Evolutionary conservation across 306 rosid species (phyloP).

Genomic region (Urtica urens): DNA sequence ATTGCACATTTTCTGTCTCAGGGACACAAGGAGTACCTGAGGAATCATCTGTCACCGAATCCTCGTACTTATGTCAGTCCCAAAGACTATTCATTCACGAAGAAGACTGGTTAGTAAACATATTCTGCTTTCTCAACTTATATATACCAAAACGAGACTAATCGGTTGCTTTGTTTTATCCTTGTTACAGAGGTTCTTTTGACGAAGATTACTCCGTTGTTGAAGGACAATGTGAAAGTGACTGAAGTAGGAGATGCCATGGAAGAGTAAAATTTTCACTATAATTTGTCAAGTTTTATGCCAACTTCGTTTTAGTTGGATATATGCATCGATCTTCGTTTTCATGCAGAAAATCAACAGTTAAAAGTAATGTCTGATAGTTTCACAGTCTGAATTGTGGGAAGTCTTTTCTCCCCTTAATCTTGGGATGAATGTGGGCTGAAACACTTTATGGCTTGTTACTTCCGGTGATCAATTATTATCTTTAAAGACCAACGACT

Average conservation of each 20-base stretch:
- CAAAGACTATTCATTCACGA: conserved; percentile 51
- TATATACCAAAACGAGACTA: too few species aligned
- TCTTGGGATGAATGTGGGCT: too few species aligned
- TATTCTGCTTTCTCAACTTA: not conserved
- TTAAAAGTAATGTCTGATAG: too few species aligned
- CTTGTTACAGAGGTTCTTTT: conserved; percentile 62
- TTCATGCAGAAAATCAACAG: too few species aligned
- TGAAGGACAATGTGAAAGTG: conserved; percentile 51
- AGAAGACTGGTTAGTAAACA: conserved; percentile 66
- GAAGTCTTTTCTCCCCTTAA: too few species aligned
- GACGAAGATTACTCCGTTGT: conserved; percentile 71
- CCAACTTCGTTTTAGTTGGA: too few species aligned
- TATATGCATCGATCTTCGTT: too few species aligned
- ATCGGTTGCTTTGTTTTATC: conserved; percentile 2
- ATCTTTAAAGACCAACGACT: too few species aligned
- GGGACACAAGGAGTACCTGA: conserved; percentile 83
- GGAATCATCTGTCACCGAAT: conserved; percentile 77
- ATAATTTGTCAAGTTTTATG: too few species aligned
- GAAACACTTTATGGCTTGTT: too few species aligned
- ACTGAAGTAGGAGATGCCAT: conserved; percentile 69
- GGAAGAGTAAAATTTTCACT: conserved; percentile 91
- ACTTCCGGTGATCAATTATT: too few species aligned
- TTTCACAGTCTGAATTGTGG: too few species aligned
- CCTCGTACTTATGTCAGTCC: conserved; percentile 76
- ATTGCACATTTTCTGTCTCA: conserved; percentile 30